Conservation (phyloP, 257 asterid species). For the Haberlea rhodopensis region DNA sequence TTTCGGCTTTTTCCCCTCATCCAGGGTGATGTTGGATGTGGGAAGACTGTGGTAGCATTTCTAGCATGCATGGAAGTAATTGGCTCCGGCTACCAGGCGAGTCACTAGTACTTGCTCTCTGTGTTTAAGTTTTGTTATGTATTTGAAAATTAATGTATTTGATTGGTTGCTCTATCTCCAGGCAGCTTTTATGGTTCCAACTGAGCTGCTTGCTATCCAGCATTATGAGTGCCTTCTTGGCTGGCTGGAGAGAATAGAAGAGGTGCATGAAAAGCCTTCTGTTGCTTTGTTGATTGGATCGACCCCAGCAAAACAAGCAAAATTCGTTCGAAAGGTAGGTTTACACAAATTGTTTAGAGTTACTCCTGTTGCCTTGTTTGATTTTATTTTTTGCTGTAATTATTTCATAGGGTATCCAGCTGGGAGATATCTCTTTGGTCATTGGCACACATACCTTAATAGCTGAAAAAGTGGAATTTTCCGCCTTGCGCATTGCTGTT, state of each 20-base stretch:
- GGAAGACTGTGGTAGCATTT: slow-evolving; percentile 94
- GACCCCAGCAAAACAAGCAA: slow-evolving; percentile 72
- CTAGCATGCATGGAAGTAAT: slow-evolving; percentile 96
- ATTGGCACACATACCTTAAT: slow-evolving; percentile 92
- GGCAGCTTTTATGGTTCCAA: slow-evolving; percentile 99
- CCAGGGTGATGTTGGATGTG: slow-evolving; percentile 99
- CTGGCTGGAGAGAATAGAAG: slow-evolving; percentile 63
- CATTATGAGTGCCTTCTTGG: slow-evolving; percentile 75
- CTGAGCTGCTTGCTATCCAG: slow-evolving; percentile 92
- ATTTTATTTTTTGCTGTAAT: slow-evolving; percentile 26
- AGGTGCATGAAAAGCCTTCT: slow-evolving; percentile 47
- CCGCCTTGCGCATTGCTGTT: slow-evolving; percentile 81
- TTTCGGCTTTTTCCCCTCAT: not conserved
- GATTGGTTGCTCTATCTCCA: slow-evolving; percentile 33
- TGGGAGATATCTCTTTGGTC: slow-evolving; percentile 83
- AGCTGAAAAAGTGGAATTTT: slow-evolving; percentile 82
- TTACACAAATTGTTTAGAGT: slow-evolving; percentile 1
- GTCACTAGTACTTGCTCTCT: slow-evolving; percentile 1
- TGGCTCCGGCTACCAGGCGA: slow-evolving; percentile 83
- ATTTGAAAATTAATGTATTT: slow-evolving; percentile 4
- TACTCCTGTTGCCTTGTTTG: slow-evolving; percentile 9
- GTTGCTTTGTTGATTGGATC: slow-evolving; percentile 89
- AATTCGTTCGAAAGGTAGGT: slow-evolving; percentile 61
- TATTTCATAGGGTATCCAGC: slow-evolving; percentile 68
- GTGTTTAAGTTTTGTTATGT: slow-evolving; percentile 5